Evolutionary conservation across 139 green algal genomes (phyloP).

Genomic region (Prasinococcaceae sp.): DNA sequence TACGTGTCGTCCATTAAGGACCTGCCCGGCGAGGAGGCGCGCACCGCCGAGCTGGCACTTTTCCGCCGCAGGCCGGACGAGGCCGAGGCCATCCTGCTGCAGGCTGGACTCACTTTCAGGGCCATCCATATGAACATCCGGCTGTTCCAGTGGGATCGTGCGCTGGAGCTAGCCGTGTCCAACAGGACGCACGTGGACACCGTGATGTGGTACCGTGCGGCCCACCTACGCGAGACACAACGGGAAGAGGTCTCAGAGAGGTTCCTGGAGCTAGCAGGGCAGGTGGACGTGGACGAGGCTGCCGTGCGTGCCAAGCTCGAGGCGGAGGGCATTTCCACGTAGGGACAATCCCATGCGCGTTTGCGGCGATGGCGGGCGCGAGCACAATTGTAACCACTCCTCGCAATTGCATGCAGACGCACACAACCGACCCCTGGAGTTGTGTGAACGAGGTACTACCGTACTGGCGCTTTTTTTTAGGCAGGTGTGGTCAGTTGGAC

Average conservation of each 20-base stretch:
- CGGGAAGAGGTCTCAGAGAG: constrained; percentile 23
- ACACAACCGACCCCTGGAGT: no score
- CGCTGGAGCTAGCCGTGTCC: constrained; percentile 48
- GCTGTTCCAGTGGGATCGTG: constrained; percentile 30
- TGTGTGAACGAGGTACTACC: no score
- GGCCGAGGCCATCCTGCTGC: constrained; percentile 53
- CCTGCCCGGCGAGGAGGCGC: constrained; percentile 45
- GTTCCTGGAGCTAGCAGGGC: constrained; percentile 22
- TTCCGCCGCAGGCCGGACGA: constrained; percentile 37
- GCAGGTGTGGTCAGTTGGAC: no score
- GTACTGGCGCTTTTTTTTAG: no score
- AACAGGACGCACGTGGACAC: constrained; percentile 56
- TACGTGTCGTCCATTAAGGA: constrained; percentile 32
- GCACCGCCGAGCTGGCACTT: constrained; percentile 52
- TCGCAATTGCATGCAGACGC: no score
- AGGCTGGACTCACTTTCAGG: constrained; percentile 50
- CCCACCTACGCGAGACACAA: constrained; percentile 1
- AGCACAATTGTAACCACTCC: no score
- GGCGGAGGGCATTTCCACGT: no score
- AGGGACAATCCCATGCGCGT: no score
- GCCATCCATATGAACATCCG: constrained; percentile 65
- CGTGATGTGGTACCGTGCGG: constrained; percentile 39
- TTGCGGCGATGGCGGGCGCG: no score
- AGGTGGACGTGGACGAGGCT: constrained; percentile 13
- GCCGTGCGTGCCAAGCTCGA: constrained; percentile 30